Conservation (phyloP, 331 rosid genomes). For the Pyrus hybrid region DNA sequence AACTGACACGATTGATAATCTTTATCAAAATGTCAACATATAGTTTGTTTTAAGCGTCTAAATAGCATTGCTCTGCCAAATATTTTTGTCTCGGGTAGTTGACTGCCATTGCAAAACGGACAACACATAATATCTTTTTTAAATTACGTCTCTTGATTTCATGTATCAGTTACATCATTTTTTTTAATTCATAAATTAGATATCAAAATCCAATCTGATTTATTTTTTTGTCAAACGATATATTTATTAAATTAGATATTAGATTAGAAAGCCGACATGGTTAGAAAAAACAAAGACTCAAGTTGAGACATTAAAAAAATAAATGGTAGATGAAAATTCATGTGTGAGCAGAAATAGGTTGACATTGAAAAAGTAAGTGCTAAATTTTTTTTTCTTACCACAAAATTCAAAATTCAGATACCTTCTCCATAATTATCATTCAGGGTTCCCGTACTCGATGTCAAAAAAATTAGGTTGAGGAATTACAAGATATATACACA, state of each 20-base stretch:
- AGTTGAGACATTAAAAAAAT: too few species aligned
- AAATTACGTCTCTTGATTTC: background rate
- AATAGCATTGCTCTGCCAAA: background rate
- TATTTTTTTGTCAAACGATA: too few species aligned
- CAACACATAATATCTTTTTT: background rate
- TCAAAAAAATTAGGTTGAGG: background rate
- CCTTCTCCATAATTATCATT: background rate
- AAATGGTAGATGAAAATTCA: too few species aligned
- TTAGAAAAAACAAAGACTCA: too few species aligned
- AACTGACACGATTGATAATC: background rate
- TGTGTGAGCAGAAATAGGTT: too few species aligned
- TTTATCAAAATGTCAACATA: background rate
- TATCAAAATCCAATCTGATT: too few species aligned
- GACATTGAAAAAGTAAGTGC: too few species aligned
- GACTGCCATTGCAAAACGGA: background rate
- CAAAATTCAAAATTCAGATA: background rate
- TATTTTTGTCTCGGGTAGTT: background rate
- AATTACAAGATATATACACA: background rate
- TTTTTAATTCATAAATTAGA: too few species aligned
- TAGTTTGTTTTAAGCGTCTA: background rate
- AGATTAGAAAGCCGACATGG: too few species aligned
- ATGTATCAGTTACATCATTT: background rate
- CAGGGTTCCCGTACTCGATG: background rate
- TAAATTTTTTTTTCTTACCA: background rate
- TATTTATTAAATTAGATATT: too few species aligned